phyloP scores from a whole-genome alignment of 352 stramenopile genomes.

The Globisporangium nagaii region DNA sequence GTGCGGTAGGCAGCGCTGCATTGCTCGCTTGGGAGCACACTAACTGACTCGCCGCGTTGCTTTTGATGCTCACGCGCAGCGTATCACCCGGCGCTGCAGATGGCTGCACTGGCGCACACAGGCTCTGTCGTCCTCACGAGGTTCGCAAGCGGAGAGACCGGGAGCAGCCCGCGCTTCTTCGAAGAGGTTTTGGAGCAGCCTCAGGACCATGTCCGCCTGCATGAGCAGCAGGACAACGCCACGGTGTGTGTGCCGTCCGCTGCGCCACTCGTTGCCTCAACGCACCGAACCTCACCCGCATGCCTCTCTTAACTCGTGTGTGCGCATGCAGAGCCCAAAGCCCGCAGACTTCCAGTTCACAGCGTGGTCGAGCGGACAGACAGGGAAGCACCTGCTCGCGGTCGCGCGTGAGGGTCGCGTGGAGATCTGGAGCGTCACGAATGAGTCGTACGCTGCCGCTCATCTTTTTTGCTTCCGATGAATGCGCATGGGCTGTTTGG shows the following conservation, averaged over 20 bases:
- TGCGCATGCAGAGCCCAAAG: background rate
- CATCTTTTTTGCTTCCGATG: background rate
- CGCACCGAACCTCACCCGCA: too few relatives aligned
- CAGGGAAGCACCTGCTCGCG: constrained; percentile 20
- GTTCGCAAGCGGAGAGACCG: background rate
- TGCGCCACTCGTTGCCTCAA: background rate
- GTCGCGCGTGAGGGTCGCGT: constrained; percentile 16
- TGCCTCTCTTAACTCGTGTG: background rate
- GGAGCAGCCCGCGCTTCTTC: background rate
- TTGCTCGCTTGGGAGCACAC: background rate
- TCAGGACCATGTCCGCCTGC: constrained; percentile 12
- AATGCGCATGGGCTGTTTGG: background rate
- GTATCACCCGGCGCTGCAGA: constrained; percentile 34
- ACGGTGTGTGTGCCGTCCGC: background rate
- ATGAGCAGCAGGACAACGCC: constrained; percentile 1
- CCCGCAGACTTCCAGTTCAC: constrained; percentile 8
- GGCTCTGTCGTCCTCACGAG: constrained; percentile 29
- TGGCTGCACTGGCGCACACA: constrained; percentile 28
- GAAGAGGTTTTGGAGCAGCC: constrained; percentile 16
- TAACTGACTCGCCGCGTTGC: background rate
- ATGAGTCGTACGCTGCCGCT: constrained; percentile 14
- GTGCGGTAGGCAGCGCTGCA: constrained; percentile 7
- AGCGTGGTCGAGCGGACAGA: constrained; percentile 22
- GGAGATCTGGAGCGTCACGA: constrained; percentile 31
- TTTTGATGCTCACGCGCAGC: constrained; percentile 12